Evolutionary conservation across 2,329 filamentous ascomycete genomes (phyloP).

Genomic region (Fusarium sp.): DNA sequence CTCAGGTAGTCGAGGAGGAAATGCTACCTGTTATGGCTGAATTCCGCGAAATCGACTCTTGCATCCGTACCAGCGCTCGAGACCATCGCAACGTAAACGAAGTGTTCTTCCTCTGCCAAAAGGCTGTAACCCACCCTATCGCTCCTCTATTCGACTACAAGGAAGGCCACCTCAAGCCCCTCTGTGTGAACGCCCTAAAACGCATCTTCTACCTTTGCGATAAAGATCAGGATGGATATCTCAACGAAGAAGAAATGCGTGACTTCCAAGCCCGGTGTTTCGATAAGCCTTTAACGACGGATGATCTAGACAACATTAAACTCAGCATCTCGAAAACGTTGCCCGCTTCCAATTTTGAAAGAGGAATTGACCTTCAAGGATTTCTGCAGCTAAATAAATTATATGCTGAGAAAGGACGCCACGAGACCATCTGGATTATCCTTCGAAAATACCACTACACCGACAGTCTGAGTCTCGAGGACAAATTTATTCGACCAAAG

Average conservation of each 20-base stretch:
- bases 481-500: conserved; percentile 91
- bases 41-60: conserved; percentile 98
- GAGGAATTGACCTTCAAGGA: conserved; percentile 84
- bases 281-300: conserved; percentile 83
- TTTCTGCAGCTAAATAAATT: conserved; percentile 95
- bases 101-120: conserved; percentile 98
- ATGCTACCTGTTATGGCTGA: conserved; percentile 99
- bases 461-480: conserved; percentile 91
- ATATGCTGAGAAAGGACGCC: conserved; percentile 96
- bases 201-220: conserved; percentile 97
- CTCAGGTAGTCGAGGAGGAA: conserved; percentile 93
- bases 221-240: conserved; percentile 93
- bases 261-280: conserved; percentile 95
- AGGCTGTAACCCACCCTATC: conserved; percentile 96
- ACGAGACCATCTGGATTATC: conserved; percentile 99
- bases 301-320: conserved; percentile 94
- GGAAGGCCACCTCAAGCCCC: conserved; percentile 88
- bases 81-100: conserved; percentile 96
- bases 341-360: conserved; percentile 73
- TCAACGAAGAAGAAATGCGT: conserved; percentile 91
- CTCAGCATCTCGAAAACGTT: conserved; percentile 81
- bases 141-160: conserved; percentile 98
- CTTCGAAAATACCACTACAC: conserved; percentile 96
- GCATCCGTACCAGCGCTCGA: conserved; percentile 92
- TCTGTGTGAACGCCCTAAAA: conserved; percentile 86